Percentiles rank a stretch among this genome's conserved stretches.
These are phyloP conservation scores for Pseudogymnoascus sp. DNA, from an alignment of 2,329 filamentous ascomycete genomes.

Conservation along the genomic window DNA sequence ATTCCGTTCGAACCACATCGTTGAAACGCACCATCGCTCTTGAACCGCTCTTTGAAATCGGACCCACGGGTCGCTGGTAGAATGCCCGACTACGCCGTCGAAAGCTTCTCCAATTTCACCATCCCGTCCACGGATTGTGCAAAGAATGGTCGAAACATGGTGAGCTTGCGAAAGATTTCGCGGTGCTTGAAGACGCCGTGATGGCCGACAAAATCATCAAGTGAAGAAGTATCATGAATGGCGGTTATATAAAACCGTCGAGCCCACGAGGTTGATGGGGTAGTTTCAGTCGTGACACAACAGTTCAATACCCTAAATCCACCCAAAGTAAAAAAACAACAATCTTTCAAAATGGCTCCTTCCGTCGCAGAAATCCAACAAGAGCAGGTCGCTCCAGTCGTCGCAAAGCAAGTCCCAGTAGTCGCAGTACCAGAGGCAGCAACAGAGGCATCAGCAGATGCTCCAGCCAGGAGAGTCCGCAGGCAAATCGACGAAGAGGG, in stretches of 20 bases:
- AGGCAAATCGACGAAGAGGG: conserved; percentile 21
- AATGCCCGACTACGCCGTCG: background rate
- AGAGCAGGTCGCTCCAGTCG: background rate
- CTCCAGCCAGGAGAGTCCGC: conserved; percentile 14
- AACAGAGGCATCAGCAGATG: background rate
- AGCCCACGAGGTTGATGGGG: background rate
- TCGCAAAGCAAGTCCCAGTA: background rate
- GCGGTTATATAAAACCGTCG: background rate
- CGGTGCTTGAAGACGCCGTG: conserved; percentile 1
- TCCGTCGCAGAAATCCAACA: conserved; percentile 8
- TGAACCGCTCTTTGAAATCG: background rate
- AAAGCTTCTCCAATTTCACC: background rate
- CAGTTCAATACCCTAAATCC: background rate
- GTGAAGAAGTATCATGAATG: background rate
- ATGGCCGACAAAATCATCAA: background rate
- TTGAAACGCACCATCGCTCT: background rate
- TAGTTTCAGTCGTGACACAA: conserved; percentile 3
- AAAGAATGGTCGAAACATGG: background rate
- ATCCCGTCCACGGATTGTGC: background rate
- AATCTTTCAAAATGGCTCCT: conserved; percentile 3
- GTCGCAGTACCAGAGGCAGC: background rate
- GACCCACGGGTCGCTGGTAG: background rate
- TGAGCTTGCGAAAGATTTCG: background rate
- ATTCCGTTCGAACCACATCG: background rate
- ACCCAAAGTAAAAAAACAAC: background rate